These are phyloP conservation scores for Coffea canephora DNA, from an alignment of 257 asterid genomes.

Conservation along the genomic window DNA sequence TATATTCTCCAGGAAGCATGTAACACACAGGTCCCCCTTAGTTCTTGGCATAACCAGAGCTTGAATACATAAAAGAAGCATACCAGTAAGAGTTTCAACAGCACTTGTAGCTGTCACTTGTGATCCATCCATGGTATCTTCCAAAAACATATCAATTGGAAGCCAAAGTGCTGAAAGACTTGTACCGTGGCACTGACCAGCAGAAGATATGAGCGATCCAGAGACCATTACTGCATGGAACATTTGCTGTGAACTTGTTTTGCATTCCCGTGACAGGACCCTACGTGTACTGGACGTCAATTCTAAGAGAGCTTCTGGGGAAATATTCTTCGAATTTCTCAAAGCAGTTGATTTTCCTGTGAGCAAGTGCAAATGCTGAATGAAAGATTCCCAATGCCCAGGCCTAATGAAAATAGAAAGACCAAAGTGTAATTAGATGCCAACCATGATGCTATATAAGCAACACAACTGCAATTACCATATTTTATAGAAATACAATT, in stretches of 20 bases:
- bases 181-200: slow-evolving; percentile 55
- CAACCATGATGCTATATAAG: not conserved
- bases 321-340: slow-evolving; percentile 66
- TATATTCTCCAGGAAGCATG: slow-evolving; percentile 9
- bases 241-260: slow-evolving; percentile 63
- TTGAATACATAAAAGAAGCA: slow-evolving; percentile 1
- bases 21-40: not conserved
- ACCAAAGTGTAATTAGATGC: slow-evolving; percentile 9
- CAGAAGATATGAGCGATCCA: slow-evolving; percentile 53
- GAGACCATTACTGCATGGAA: slow-evolving; percentile 62
- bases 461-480: not conserved
- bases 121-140: slow-evolving; percentile 81
- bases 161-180: slow-evolving; percentile 80
- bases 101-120: slow-evolving; percentile 79
- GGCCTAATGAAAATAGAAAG: slow-evolving; percentile 56
- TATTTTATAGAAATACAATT: not conserved
- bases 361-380: slow-evolving; percentile 65
- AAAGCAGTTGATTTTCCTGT: slow-evolving; percentile 66
- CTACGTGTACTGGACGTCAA: slow-evolving; percentile 60
- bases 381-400: slow-evolving; percentile 64
- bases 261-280: slow-evolving; percentile 62
- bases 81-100: slow-evolving; percentile 83
- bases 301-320: slow-evolving; percentile 80
- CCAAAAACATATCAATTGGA: slow-evolving; percentile 87
- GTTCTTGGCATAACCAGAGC: slow-evolving; percentile 13